Evolutionary conservation across 805 yeast genomes (phyloP), one percentile per base, ranked within the genome.

Genomic region (Candida qinlingensis): DNA sequence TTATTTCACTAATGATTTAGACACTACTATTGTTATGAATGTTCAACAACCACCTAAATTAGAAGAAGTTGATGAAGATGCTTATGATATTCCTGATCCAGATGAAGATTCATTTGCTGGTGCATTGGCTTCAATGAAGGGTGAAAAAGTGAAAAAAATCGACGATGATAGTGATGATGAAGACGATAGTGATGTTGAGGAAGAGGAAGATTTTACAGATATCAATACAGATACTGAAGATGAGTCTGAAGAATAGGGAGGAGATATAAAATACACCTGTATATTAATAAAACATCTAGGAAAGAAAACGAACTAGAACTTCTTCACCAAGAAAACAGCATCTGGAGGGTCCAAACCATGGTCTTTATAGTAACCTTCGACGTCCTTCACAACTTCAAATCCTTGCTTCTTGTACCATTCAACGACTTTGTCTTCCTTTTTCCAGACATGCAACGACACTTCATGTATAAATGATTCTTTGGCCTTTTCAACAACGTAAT

Each of bases 1-100:
- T 41, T 91, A 88, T 65, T 88, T 87, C 64, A 96, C 96, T 6
- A 68, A 79, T 19, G 97, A 92, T 63, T 64, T 88, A 27, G 88
- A 84, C 54, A 76, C 83, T 52, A 85, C 91, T 8, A 67, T 88
- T 42, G 69, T 70, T 27, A 76, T 91, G 83, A 72, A 76, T n/a
- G 96, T 91, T 35, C 73, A 77, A 56, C 74, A 79, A 26, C 77
- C 83, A 34, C 77, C 83, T 44, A 62, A 68, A 57, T 47, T 63
- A 7, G 70, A 65, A n/a, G 76, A 71, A 41, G 80, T 78, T 31
- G 73, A 77, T 48, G 19, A 19, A 19, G 87, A 76, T 46, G 79
- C 83, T 46, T 74, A 78, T 48, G 87, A 76, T 46, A 80, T 84
- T 48, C 81, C 85, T 37, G 87, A 80, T 46, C 85, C 89, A 3